These are phyloP conservation scores for Thalassia testudinum DNA, from an alignment of 116 monocot genomes.

Conservation along the genomic window DNA sequence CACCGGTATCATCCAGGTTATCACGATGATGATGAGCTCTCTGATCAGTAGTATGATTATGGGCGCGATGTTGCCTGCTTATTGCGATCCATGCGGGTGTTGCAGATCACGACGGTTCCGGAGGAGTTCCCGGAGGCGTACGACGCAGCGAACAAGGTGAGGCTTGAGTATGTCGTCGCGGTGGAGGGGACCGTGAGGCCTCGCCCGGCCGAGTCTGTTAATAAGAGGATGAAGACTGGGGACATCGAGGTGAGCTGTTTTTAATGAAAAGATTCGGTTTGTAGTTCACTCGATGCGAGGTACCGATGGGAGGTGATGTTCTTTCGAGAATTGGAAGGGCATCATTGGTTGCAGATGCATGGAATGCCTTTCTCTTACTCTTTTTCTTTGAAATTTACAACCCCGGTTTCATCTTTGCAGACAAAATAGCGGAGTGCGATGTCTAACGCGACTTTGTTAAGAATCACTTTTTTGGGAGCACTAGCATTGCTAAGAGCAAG, in stretches of 20 bases:
- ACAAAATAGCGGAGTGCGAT: no score
- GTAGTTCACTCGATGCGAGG: no score
- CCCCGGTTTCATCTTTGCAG: not conserved
- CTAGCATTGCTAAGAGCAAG: no score
- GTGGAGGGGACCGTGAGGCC: slow-evolving; percentile 59
- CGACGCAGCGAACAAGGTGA: slow-evolving; percentile 46
- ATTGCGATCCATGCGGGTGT: not conserved
- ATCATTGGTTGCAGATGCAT: no score
- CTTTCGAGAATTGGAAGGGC: no score
- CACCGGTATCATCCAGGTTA: slow-evolving; percentile 80
- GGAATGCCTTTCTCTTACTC: no score
- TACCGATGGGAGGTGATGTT: no score
- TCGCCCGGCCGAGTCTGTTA: slow-evolving; percentile 57
- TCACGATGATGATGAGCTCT: no score
- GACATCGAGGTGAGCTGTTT: slow-evolving; percentile 51
- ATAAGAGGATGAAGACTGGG: slow-evolving; percentile 89
- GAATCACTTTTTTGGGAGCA: no score
- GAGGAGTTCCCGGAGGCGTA: slow-evolving; percentile 69
- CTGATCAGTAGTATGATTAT: not conserved
- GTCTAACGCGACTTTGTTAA: no score
- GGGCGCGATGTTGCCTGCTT: not conserved
- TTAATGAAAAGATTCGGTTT: no score
- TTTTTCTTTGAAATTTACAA: not conserved
- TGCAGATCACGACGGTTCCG: slow-evolving; percentile 71
- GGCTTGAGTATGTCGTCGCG: slow-evolving; percentile 82